A percentile compares a stretch with the other conserved stretches of the same genome.
phyloP scores from a whole-genome alignment of 2,329 filamentous ascomycete species.

The Fusarium sulawesiense region DNA sequence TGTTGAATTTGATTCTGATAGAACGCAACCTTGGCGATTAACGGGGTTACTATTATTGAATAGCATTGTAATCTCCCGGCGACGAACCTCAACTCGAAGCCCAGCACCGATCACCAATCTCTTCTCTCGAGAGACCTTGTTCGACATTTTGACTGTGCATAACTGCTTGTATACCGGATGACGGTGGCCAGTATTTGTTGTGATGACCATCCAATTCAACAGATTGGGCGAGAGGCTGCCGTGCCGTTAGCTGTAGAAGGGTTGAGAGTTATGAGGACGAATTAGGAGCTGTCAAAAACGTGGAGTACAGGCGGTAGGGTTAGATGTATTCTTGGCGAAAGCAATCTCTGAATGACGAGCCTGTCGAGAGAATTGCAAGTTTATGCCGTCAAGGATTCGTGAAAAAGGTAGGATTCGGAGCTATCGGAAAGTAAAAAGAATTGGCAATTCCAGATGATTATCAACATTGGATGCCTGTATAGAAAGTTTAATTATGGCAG shows the following conservation, averaged over 20 bases:
- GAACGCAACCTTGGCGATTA: background rate
- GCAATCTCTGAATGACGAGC: constrained; percentile 5
- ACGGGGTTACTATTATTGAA: background rate
- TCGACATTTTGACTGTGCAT: background rate
- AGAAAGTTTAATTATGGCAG: background rate
- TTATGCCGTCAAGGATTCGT: background rate
- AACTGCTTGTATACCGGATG: constrained; percentile 2
- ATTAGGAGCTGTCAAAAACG: constrained; percentile 28
- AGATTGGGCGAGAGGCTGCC: constrained; percentile 20
- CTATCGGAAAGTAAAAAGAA: constrained; percentile 22
- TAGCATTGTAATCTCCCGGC: background rate
- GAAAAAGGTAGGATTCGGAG: constrained; percentile 20
- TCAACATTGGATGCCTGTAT: background rate
- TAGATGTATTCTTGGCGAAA: constrained; percentile 33
- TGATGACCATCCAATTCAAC: constrained; percentile 23
- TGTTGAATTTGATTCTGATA: constrained; percentile 1
- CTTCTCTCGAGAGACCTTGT: background rate
- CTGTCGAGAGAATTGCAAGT: background rate
- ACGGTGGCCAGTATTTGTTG: constrained; percentile 32
- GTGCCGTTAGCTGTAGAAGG: constrained; percentile 21
- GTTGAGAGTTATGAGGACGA: constrained; percentile 7
- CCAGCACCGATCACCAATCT: constrained; percentile 3
- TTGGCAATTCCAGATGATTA: background rate
- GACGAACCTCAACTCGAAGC: background rate
- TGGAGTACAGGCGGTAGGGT: constrained; percentile 33